Base-by-base conservation (phyloP, 164 flowering plant species). In the Kalanchoe fedtschenkoi region DNA sequence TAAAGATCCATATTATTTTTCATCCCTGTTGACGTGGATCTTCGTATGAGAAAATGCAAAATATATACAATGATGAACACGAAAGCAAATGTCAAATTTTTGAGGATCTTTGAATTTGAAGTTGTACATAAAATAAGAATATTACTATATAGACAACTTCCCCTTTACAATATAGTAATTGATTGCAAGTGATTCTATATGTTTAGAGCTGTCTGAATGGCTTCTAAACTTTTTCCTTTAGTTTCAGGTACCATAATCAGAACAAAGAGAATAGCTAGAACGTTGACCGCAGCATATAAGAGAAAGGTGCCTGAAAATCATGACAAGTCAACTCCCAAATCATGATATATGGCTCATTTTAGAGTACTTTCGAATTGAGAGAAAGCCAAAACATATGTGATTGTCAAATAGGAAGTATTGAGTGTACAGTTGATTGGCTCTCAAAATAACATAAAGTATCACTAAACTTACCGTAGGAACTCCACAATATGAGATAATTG, bases 401-500 rank as follows among this genome's bases (percentile, higher is more conserved):
- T 19, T 8, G 8, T 10, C 6, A 47, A 19, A 9, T 47, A 47
- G 15, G 8, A 14, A 19, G n/a, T 10, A 47, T 3, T 47, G 26
- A 47, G 6, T 47, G 26, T n/a, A n/a, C n/a, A n/a, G n/a, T n/a
- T n/a, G n/a, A 19, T 24, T 47, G n/a, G 11, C 6, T 47, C 0
- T 47, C 1, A 37, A 9, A 37, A 37, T n/a, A n/a, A n/a, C n/a
- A n/a, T n/a, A n/a, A n/a, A 32, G 0, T 21, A 8, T 17, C 13
- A 32, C 33, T 32, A 2, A 1, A n/a, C 10, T 58, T 79, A 86
- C 98, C 98, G 29, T 72, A 81, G 39, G 90, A 79, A 75, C 92
- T 93, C 98, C 97, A 92, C 61, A 62, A 62, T 80, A 84, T 77
- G 46, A 92, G 86, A 59, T 74, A 88, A 77, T 82, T 88, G 83